A percentile compares a stretch with the other conserved stretches of the same genome.
phyloP scores from a whole-genome alignment of 2,329 filamentous ascomycete species.

The Fusarium tupiense region DNA sequence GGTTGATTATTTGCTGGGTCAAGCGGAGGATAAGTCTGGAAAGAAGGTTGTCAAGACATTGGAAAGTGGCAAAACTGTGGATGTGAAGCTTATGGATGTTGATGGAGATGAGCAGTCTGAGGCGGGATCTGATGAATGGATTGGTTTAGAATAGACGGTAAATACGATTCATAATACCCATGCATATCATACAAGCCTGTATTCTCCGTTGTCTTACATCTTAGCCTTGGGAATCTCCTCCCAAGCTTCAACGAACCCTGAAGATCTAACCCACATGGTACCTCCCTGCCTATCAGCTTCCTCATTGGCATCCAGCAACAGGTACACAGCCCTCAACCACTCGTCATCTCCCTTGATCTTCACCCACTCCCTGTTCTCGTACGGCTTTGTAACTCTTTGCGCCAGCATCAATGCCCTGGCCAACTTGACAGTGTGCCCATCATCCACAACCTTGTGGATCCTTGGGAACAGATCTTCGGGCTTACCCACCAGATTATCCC shows the following conservation, averaged over 20 bases:
- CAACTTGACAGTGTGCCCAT: constrained; percentile 85
- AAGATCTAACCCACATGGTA: constrained; percentile 67
- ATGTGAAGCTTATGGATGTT: constrained; percentile 47
- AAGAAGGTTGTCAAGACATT: constrained; percentile 38
- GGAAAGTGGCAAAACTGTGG: constrained; percentile 35
- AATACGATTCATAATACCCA: constrained; percentile 42
- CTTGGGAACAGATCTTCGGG: constrained; percentile 59
- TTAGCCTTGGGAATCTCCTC: constrained; percentile 49
- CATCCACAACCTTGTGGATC: constrained; percentile 67
- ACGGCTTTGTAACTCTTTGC: constrained; percentile 60
- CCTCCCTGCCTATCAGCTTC: constrained; percentile 47
- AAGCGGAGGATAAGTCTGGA: constrained; percentile 51
- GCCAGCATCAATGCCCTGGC: constrained; percentile 75
- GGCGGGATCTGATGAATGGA: constrained; percentile 57
- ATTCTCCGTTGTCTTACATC: constrained; percentile 14
- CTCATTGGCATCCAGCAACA: constrained; percentile 72
- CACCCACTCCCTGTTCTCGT: constrained; percentile 58
- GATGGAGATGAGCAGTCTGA: constrained; percentile 47
- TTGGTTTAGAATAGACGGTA: constrained; percentile 57
- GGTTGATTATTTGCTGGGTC: constrained; percentile 80
- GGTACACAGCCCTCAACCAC: constrained; percentile 69
- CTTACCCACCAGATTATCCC: constrained; percentile 56
- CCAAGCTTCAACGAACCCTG: constrained; percentile 75
- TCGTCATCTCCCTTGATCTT: constrained; percentile 63
- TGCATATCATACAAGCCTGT: constrained; percentile 17